Evolutionary conservation across 495 filamentous ascomycete genomes (phyloP).

Genomic region (Daldinia decipiens): DNA sequence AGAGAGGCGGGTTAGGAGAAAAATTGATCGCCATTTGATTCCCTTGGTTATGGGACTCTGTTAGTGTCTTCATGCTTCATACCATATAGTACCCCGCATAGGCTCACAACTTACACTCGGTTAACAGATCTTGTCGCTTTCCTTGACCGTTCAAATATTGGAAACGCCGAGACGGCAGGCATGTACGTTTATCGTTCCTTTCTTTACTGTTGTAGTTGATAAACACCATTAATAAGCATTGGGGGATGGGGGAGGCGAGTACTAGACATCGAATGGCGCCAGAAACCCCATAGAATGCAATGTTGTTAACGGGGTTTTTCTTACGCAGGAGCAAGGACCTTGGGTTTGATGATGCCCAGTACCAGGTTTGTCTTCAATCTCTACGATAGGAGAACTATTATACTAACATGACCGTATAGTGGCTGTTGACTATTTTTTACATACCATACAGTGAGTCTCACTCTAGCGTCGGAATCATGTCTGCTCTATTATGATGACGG

Average conservation of each 20-base stretch:
- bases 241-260: no score
- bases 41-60: slow-evolving; percentile 38
- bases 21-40: slow-evolving; percentile 61
- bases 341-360: slow-evolving; percentile 54
- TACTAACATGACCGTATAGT: slow-evolving; percentile 51
- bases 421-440: slow-evolving; percentile 85
- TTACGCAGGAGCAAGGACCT: slow-evolving; percentile 48
- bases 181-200: slow-evolving; percentile 44
- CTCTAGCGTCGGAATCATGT: not conserved
- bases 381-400: not conserved
- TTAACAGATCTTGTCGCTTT: slow-evolving; percentile 69
- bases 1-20: slow-evolving; percentile 67
- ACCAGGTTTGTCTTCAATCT: slow-evolving; percentile 40
- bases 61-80: slow-evolving; percentile 7
- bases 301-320: slow-evolving; percentile 5
- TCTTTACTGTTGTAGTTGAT: no score
- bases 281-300: slow-evolving; percentile 2
- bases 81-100: not conserved
- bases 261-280: no score
- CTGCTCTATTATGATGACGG: not conserved
- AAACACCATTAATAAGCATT: no score
- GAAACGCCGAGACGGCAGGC: slow-evolving; percentile 70
- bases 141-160: slow-evolving; percentile 75
- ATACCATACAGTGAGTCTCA: slow-evolving; percentile 63
- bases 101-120: slow-evolving; percentile 15